Evolutionary conservation across 805 yeast species (phyloP), one percentile per base, ranked within the genome.

Genomic region (Candida ipomoeae): DNA sequence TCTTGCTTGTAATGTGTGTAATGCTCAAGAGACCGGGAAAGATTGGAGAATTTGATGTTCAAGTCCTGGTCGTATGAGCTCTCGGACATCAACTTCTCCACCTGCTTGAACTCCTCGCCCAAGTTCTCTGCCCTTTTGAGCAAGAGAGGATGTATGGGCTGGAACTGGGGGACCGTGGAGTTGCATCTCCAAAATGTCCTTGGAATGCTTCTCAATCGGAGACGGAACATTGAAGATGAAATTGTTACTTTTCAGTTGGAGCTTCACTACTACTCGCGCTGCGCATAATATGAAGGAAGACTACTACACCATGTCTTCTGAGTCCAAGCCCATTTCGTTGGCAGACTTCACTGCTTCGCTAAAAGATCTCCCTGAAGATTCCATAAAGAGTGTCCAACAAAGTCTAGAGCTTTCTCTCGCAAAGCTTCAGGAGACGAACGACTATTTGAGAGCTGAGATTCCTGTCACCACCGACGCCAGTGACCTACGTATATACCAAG

Each of bases 401-500:
- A 58, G 62, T 41, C 56, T 73, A 58, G 54, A 61, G 13, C 45
- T 50, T 15, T 66, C 75, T 13, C 52, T 73, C 37, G 64, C 67
- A 48, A 63, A 67, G n/a, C 56, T 71, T 21, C 72, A 65, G 48
- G 78, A 77, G 41, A 81, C 89, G 1, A 84, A 83, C 56, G 62
- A 64, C 26, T 66, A 77, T 40, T 70, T 85, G 61, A 51, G 57
- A 14, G 61, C 64, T n/a, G 76, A 79, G 50, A 66, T 80, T 15
- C 65, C 67, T 0, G 34, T 18, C 20, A 51, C 59, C 10, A 15
- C 38, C 35, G 63, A 62, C 20, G 72, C 65, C 4, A 71, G 70
- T 11, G 89, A 84, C 58, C 60, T 69, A n/a, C 62, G 67, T 14
- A 59, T 85, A 14, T 85, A 78, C 64, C 62, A 57, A 5, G 85